These are phyloP conservation scores for Boletus reticulatus DNA, from an alignment of 768 basidiomycete genomes.

Conservation along the genomic window DNA sequence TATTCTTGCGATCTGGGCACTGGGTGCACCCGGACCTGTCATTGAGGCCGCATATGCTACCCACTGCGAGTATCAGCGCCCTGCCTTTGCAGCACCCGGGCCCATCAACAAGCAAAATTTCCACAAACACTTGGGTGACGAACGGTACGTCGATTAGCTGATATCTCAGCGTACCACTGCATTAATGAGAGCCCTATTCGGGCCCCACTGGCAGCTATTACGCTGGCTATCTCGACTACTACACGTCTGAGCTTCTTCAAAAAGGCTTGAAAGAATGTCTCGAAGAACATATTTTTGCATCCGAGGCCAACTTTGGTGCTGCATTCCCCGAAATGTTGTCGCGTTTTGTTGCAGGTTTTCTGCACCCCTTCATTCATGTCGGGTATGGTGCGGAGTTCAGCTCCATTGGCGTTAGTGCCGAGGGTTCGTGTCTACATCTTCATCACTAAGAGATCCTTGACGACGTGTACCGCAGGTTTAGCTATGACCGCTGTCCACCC, in stretches of 20 bases:
- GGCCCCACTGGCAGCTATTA: slow-evolving; percentile 45
- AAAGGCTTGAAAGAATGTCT: slow-evolving; percentile 44
- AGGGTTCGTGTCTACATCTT: slow-evolving; percentile 46
- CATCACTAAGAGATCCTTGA: slow-evolving; percentile 35
- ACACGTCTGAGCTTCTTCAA: slow-evolving; percentile 40
- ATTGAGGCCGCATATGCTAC: slow-evolving; percentile 42
- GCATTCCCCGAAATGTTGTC: slow-evolving; percentile 45
- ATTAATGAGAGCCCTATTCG: background rate
- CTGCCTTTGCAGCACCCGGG: slow-evolving; percentile 30
- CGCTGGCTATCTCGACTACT: slow-evolving; percentile 56
- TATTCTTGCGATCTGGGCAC: slow-evolving; percentile 53
- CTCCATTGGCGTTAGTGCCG: slow-evolving; percentile 55
- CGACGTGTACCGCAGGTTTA: slow-evolving; percentile 40
- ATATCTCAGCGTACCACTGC: background rate
- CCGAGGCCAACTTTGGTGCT: slow-evolving; percentile 40
- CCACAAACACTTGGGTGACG: slow-evolving; percentile 54
- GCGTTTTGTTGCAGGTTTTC: slow-evolving; percentile 51
- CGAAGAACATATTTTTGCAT: slow-evolving; percentile 57
- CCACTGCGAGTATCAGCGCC: slow-evolving; percentile 38
- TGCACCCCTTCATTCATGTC: slow-evolving; percentile 65
- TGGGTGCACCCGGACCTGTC: slow-evolving; percentile 49
- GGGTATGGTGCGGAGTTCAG: slow-evolving; percentile 66
- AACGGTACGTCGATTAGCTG: slow-evolving; percentile 36
- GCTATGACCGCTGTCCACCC: slow-evolving; percentile 45
- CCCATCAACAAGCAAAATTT: slow-evolving; percentile 40